These are phyloP conservation scores for Solanum rostratum DNA, from an alignment of 257 asterid genomes.

Conservation along the genomic window DNA sequence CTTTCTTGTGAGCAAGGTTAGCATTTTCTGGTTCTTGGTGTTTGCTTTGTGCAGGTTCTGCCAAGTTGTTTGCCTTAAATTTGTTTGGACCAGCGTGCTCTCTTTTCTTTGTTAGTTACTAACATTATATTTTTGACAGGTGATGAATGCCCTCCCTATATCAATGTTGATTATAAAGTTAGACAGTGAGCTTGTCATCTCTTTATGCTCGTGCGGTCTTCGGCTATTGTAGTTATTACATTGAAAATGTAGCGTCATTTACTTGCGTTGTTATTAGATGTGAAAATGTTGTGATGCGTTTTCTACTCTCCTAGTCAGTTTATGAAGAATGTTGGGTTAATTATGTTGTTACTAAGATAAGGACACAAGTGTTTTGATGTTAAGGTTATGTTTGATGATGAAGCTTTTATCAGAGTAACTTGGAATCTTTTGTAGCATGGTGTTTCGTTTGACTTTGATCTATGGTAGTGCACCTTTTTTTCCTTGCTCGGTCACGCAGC, in stretches of 20 bases:
- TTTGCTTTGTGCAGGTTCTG: not conserved
- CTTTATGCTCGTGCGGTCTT: not conserved
- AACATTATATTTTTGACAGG: not conserved
- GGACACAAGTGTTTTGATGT: not conserved
- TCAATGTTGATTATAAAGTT: not conserved
- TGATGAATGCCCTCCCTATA: not conserved
- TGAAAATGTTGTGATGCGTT: no score
- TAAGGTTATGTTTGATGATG: not conserved
- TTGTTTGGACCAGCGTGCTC: not conserved
- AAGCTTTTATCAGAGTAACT: no score
- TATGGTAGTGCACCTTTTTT: not conserved
- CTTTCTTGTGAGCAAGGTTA: not conserved
- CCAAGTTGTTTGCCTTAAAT: not conserved
- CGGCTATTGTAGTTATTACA: not conserved
- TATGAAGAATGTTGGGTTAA: not conserved
- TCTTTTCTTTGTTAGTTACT: not conserved
- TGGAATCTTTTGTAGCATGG: no score
- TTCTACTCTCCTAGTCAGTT: not conserved
- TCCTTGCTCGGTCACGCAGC: no score
- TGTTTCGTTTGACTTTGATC: not conserved
- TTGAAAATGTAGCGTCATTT: not conserved
- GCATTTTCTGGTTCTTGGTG: not conserved
- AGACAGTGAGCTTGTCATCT: not conserved
- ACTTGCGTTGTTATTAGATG: not conserved
- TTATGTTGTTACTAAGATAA: not conserved